Evolutionary conservation across 768 basidiomycete genomes (phyloP), one percentile per base, ranked within the genome.

Genomic region (Cyclocybe cylindracea): DNA sequence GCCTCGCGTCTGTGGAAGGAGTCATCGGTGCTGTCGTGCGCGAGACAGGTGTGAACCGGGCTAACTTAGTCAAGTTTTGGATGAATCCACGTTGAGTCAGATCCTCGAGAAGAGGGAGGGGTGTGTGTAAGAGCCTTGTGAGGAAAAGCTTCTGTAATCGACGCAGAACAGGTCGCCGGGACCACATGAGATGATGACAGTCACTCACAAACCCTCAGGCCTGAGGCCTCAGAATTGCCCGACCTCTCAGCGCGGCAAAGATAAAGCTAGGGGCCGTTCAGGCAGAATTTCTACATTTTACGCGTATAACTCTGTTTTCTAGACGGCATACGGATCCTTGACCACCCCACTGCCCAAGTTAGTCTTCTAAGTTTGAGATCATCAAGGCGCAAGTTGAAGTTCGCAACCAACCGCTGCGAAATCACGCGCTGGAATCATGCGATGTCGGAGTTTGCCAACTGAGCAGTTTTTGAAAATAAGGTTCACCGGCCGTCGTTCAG

Each of bases 81-180:
- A 81, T 66, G 39, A 80, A 77, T 13, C 80, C 80, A 31, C 81
- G 70, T 39, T 70, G 57, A 5, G 59, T 66, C 29, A 83, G 69
- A 47, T 78, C 76, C 46, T 77, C 70, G 8, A 82, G 66, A 5
- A 78, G 59, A 7, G 63, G 45, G n/a, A 44, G 18, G 7, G 55
- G 48, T 4, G 57, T 48, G 14, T 58, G 59, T 24, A 60, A 56
- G 7, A 48, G 44, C 34, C 53, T 54, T 33, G 43, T 53, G 32
- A 10, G 14, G 29, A 5, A 18, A 38, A 48, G 19, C 19, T 34
- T 43, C 29, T 38, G 16, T 8, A 54, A 34, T 45, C 43, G 57
- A 24, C 19, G 39, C 18, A 49, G 18, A 16, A 39, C 53, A 48
- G 43, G 47, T 14, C 50, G 53, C 24, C 59, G 43, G n/a, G 31